Base-by-base conservation (phyloP, 1,284 basidiomycete species). In the Xerocomus amazonicus region DNA sequence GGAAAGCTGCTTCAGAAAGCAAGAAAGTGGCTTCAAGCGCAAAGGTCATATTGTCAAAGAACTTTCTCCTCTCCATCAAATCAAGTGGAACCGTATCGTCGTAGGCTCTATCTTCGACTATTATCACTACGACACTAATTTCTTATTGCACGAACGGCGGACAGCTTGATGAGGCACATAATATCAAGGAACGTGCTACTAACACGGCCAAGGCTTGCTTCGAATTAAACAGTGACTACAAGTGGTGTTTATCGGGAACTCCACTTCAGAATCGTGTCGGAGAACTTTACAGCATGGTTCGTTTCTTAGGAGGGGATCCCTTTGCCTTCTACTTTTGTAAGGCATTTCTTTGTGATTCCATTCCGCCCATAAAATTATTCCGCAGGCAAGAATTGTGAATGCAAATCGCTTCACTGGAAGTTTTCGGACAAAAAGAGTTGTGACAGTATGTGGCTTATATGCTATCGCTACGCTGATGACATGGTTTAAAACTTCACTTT, bases 231-330 rank as follows among this genome's bases (percentile, higher is more conserved):
- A 83, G 87, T 49, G 81, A 81, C 52, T 92, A 84, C 59, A 84
- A 84, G 55, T 99, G 97, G 97, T 99, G 97, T 69, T 75, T 99
- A 29, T 97, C 94, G 26, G 97, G 96, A n/a, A 97, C 95, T n/a
- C 95, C 93, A 0, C 71, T 95, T 12, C 92, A 98, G 70, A 97
- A 97, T 62, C 85, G 96, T 54, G 97, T 99, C 13, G 97, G 97
- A 56, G 97, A 99, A 68, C 74, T 99, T 37, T 99, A 99, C 73
- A 97, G 94, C 67, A 81, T 98, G 50, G 85, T 99, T 51, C 78
- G 90, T 51, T 97, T 97, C 72, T 70, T 97, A 50, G 93, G 93
- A 19, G 91, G 90, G 13, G 92, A 95, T 65, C 92, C 91, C 0
- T 93, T 93, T 67, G 85, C 89, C 1, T 92, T 82, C 69, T 97